These are phyloP conservation scores for Aspergillus steynii DNA, from an alignment of 495 filamentous ascomycete species.

Conservation along the genomic window DNA sequence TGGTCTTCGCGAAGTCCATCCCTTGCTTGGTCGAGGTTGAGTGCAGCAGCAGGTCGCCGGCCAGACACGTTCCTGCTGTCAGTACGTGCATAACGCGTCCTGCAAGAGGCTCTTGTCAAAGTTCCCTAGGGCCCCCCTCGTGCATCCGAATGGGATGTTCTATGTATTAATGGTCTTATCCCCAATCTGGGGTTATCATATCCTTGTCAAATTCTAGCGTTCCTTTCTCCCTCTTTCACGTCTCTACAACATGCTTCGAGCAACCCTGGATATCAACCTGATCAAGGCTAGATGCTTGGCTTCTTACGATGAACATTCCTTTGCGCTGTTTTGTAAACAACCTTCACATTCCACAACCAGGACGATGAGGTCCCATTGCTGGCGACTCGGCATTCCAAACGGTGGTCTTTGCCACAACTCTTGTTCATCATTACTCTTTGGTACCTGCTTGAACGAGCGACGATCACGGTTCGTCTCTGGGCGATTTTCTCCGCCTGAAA, in stretches of 20 bases:
- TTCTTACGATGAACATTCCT: conserved; percentile 39
- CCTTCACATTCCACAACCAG: conserved; percentile 20
- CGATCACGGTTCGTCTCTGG: conserved; percentile 28
- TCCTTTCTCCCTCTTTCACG: conserved; percentile 20
- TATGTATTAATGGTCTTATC: conserved; percentile 19
- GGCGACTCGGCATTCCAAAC: conserved; percentile 37
- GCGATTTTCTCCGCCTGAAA: conserved; percentile 12
- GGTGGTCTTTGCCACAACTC: conserved; percentile 26
- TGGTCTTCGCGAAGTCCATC: conserved; percentile 20
- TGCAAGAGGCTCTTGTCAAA: conserved; percentile 19
- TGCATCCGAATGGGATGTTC: conserved; percentile 20
- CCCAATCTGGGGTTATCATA: conserved; percentile 20
- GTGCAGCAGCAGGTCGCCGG: conserved; percentile 12
- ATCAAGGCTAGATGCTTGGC: conserved; percentile 21
- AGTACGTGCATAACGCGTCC: conserved; percentile 34
- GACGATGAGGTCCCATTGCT: conserved; percentile 27
- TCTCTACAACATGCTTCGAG: conserved; percentile 8
- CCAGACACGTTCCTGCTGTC: conserved; percentile 42
- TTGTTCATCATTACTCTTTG: conserved; percentile 29
- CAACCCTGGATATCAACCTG: conserved; percentile 24
- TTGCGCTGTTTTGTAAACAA: conserved; percentile 19
- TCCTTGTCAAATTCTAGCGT: conserved; percentile 24
- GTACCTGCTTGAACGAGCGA: conserved; percentile 23
- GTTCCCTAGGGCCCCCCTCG: conserved; percentile 13
- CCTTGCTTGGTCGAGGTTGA: conserved; percentile 37